Base-by-base conservation (phyloP, 1,284 basidiomycete genomes). In the Caloboletus inedulis region DNA sequence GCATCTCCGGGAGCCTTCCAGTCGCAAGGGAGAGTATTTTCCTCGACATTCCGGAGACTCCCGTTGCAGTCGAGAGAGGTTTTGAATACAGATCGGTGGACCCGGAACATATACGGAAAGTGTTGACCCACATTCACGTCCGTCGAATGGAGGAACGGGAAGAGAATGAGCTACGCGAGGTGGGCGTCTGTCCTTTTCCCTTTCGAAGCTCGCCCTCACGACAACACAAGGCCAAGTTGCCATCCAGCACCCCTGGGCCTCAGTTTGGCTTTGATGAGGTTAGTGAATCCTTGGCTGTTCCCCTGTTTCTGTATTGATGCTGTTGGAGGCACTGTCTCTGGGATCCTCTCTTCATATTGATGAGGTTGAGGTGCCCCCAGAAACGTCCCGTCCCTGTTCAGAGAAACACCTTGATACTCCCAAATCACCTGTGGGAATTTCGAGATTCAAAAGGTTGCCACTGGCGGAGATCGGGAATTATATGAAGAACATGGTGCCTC, bases 1-100 rank as follows among this genome's bases (percentile, higher is more conserved):
- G 64, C 27, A 34, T 65, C 9, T 65, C 56, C 25, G 33, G 23
- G 16, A 29, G 52, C 23, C 47, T 69, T 14, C 59, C 63, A n/a
- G 55, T 64, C 6, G 51, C 34, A 13, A 25, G 6, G n/a, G 57
- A 52, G 29, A 1, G 18, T n/a, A n/a, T n/a, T n/a, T n/a, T n/a
- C n/a, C n/a, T n/a, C n/a, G 27, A 42, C 9, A 47, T 62, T 25
- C 43, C 36, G 2, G 1, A 0, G 7, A 60, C 43, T 36, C 18
- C 7, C 16, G 37, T 58, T 13, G 41, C 53, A n/a, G 19, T 25
- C 1, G 14, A n/a, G 2, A n/a, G 6, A 27, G 13, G 37, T 13
- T 51, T 47, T 14, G 31, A 40, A 7, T 18, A 23, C 16, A 37
- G 3, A 34, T 7, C 5, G 0, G 40, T 49, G 23, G 29, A 3